Conservation (phyloP, 2,329 filamentous ascomycete species). For the Dendrostoma leiphaemia region DNA sequence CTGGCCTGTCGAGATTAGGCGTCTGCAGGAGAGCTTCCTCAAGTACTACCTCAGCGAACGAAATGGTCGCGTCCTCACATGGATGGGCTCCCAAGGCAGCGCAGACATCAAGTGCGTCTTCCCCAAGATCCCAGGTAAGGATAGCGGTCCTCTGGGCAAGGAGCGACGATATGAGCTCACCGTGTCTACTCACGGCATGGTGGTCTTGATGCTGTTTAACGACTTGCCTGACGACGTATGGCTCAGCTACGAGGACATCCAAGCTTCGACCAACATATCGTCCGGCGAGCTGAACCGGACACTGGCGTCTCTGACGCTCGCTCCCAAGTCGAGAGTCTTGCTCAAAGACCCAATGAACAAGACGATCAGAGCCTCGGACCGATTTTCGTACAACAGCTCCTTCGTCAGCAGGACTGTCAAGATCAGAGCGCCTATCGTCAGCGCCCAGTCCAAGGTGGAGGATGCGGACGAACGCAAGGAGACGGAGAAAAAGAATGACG, state of each 20-base stretch:
- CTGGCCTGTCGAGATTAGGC: constrained; percentile 72
- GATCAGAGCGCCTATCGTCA: constrained; percentile 86
- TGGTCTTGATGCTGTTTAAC: constrained; percentile 88
- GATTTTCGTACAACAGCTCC: constrained; percentile 76
- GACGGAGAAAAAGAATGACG: constrained; percentile 74
- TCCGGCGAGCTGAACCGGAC: constrained; percentile 70
- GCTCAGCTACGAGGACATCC: constrained; percentile 72
- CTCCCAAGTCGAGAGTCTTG: constrained; percentile 79
- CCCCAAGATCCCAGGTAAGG: constrained; percentile 69
- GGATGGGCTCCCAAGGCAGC: constrained; percentile 69
- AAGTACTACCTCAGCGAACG: constrained; percentile 85
- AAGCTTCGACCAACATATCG: constrained; percentile 77
- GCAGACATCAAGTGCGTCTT: constrained; percentile 84
- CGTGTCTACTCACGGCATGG: constrained; percentile 89
- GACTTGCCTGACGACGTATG: constrained; percentile 55
- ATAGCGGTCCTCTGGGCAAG: constrained; percentile 56
- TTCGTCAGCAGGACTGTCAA: constrained; percentile 82
- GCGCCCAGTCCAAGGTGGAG: constrained; percentile 80
- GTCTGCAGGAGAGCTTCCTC: constrained; percentile 80
- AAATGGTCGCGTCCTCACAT: constrained; percentile 83
- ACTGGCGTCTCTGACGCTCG: constrained; percentile 77
- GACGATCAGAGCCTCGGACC: constrained; percentile 71
- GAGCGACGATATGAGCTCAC: constrained; percentile 85
- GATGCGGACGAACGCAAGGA: constrained; percentile 65
- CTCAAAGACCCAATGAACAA: constrained; percentile 79